Conservation (phyloP, 2,329 filamentous ascomycete genomes). For the Neopestalotiopsis sp. region DNA sequence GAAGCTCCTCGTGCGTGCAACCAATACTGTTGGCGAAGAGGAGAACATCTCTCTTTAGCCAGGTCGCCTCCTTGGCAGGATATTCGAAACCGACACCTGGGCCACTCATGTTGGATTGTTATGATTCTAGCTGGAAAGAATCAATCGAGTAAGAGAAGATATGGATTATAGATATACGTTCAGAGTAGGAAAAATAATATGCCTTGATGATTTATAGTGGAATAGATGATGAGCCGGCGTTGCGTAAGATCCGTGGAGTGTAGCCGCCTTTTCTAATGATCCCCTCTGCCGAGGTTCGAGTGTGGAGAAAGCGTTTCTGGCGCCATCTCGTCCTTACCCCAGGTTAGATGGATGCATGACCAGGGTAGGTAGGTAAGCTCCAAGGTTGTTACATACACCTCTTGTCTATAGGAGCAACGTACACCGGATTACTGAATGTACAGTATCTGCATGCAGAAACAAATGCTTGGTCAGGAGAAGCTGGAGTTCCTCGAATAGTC, state of each 20-base stretch:
- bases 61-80: slow-evolving; percentile 76
- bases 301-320: slow-evolving; percentile 20
- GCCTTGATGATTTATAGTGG: background rate
- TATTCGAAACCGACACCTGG: slow-evolving; percentile 79
- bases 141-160: background rate
- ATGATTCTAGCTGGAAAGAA: background rate
- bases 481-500: background rate
- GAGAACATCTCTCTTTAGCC: slow-evolving; percentile 86
- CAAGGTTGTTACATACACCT: background rate
- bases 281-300: slow-evolving; percentile 23
- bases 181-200: background rate
- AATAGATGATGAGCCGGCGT: background rate
- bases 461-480: background rate
- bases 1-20: slow-evolving; percentile 82
- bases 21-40: slow-evolving; percentile 93
- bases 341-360: background rate
- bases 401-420: background rate
- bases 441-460: background rate
- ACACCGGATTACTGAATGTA: background rate
- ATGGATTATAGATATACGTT: background rate
- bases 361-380: background rate
- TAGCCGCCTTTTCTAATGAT: slow-evolving; percentile 17
- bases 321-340: background rate
- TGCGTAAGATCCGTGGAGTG: slow-evolving; percentile 11
- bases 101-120: slow-evolving; percentile 44